Percentiles rank a stretch among this genome's conserved stretches.
These are phyloP conservation scores for Emydomyces testavorans DNA, from an alignment of 2,329 filamentous ascomycete species.

Conservation along the genomic window DNA sequence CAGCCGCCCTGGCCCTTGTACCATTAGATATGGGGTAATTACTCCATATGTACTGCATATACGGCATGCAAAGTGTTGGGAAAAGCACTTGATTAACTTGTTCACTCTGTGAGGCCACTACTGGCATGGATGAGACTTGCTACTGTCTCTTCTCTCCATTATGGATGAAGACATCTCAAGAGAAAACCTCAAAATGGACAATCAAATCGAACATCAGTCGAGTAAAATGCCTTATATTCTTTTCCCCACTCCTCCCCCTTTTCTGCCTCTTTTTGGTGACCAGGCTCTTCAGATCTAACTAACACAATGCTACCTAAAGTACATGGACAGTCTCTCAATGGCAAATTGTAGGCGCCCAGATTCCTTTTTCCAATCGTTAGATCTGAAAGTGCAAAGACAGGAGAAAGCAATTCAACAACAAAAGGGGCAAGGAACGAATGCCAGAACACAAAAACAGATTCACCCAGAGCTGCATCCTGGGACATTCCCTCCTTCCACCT, in stretches of 20 bases:
- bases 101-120: too few species aligned
- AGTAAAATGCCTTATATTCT: slow-evolving; percentile 11
- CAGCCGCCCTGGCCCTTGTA: too few species aligned
- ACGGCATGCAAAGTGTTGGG: too few species aligned
- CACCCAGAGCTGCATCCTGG: slow-evolving; percentile 6
- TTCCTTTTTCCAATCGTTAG: slow-evolving; percentile 4
- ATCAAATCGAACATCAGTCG: background rate
- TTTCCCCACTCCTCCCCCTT: background rate
- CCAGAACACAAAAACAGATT: slow-evolving; percentile 8
- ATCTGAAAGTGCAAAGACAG: slow-evolving; percentile 6
- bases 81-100: too few species aligned
- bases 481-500: slow-evolving; percentile 9
- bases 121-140: too few species aligned
- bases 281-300: slow-evolving; percentile 1
- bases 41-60: too few species aligned
- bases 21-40: too few species aligned
- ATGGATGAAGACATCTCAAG: too few species aligned
- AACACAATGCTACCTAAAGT: slow-evolving; percentile 7
- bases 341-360: background rate
- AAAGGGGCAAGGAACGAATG: background rate
- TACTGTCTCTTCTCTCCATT: too few species aligned
- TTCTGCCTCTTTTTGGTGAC: slow-evolving; percentile 1
- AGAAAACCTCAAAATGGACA: background rate
- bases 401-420: slow-evolving; percentile 3
- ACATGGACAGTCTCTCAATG: slow-evolving; percentile 5